phyloP scores from a whole-genome alignment of 2,329 filamentous ascomycete species.

The Stachybotrys echinatus region DNA sequence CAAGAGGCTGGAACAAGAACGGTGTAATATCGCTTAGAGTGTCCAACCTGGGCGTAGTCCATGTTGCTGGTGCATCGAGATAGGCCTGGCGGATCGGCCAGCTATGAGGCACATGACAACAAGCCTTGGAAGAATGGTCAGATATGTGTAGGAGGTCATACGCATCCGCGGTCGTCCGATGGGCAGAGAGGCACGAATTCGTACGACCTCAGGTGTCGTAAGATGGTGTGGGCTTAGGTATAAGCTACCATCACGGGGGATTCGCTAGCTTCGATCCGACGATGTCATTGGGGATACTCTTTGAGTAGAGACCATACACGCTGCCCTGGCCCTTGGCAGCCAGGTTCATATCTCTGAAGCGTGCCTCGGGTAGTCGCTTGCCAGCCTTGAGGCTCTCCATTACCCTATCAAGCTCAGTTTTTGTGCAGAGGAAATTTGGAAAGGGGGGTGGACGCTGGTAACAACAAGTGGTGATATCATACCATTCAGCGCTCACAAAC shows the following conservation, averaged over 20 bases:
- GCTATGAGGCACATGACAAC: too few relatives aligned
- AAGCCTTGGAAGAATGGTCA: too few relatives aligned
- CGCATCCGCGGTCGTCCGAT: not conserved
- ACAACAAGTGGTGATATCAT: slow-evolving; percentile 2
- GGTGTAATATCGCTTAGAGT: not conserved
- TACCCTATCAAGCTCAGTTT: slow-evolving; percentile 45
- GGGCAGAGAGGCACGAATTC: not conserved
- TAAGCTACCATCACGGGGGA: not conserved
- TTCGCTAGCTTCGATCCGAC: not conserved
- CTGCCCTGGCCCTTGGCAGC: slow-evolving; percentile 59
- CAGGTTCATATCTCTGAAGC: slow-evolving; percentile 61
- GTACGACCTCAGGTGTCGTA: not conserved
- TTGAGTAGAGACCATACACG: slow-evolving; percentile 47
- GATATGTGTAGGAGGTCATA: not conserved
- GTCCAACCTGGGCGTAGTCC: not conserved
- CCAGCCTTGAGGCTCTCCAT: slow-evolving; percentile 77
- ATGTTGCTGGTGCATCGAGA: not conserved
- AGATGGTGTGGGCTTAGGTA: not conserved
- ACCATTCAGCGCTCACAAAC: slow-evolving; percentile 81
- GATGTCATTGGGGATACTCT: not conserved
- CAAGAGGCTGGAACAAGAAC: not conserved
- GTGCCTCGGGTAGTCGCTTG: slow-evolving; percentile 67
- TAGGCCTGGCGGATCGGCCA: not conserved
- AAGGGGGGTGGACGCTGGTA: not conserved
- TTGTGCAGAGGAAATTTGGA: not conserved